These are phyloP conservation scores for Massariosphaeria phaeospora DNA, from an alignment of 495 filamentous ascomycete genomes.

Conservation along the genomic window DNA sequence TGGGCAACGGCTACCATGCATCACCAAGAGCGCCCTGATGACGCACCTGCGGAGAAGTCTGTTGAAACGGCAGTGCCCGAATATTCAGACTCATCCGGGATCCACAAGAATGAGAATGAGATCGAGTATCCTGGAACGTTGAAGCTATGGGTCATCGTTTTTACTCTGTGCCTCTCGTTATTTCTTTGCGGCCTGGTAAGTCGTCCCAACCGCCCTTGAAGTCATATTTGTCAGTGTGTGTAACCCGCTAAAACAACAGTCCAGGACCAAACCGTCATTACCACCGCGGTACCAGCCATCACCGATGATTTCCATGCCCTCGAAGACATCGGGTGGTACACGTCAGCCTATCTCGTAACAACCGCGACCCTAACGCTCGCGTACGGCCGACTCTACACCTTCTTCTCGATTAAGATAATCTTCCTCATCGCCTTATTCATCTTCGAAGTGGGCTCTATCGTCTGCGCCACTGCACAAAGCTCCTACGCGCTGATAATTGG, in stretches of 20 bases:
- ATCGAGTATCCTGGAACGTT: not conserved
- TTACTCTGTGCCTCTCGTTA: not conserved
- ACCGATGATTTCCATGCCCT: slow-evolving; percentile 71
- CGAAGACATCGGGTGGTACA: slow-evolving; percentile 77
- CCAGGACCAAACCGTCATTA: slow-evolving; percentile 67
- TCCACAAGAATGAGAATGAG: too few species aligned
- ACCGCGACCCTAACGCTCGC: slow-evolving; percentile 41
- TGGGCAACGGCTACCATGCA: too few species aligned
- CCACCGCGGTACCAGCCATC: slow-evolving; percentile 76
- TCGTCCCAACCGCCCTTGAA: too few species aligned
- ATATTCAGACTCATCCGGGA: too few species aligned
- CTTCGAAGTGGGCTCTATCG: slow-evolving; percentile 26
- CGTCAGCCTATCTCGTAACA: slow-evolving; percentile 66
- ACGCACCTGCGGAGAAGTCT: too few species aligned
- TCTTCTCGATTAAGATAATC: slow-evolving; percentile 40
- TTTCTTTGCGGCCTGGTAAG: not conserved
- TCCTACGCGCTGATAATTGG: slow-evolving; percentile 31
- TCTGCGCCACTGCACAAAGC: slow-evolving; percentile 29
- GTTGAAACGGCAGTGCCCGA: too few species aligned
- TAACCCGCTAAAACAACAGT: not conserved
- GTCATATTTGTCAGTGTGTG: too few species aligned
- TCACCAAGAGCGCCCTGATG: too few species aligned
- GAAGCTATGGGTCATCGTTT: not conserved
- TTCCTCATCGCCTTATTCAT: slow-evolving; percentile 24
- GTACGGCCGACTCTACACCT: slow-evolving; percentile 39